Percentiles rank a stretch among this genome's conserved stretches.
Conservation (phyloP, 2,329 filamentous ascomycete species). For the Trichoderma gracile region DNA sequence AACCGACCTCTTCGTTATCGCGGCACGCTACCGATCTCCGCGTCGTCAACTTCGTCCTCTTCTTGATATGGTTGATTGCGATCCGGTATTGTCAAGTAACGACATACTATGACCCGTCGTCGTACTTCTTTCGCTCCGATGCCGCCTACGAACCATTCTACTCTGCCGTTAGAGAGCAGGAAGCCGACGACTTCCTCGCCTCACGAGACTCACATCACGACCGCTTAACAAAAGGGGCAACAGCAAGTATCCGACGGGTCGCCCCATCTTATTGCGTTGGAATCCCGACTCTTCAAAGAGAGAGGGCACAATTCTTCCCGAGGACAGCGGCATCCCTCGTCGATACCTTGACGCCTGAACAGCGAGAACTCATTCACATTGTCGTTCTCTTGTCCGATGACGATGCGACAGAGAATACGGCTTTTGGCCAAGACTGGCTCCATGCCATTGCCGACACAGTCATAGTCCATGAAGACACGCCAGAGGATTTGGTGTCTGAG, state of each 20-base stretch:
- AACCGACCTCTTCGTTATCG: neutral
- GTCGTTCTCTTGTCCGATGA: conserved; percentile 37
- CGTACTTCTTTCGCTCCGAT: conserved; percentile 32
- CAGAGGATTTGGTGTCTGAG: neutral
- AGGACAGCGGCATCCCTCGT: conserved; percentile 36
- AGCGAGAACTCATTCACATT: conserved; percentile 34
- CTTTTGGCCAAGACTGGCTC: conserved; percentile 36
- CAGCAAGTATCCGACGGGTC: neutral
- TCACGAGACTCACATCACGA: neutral
- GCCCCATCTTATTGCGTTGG: conserved; percentile 33
- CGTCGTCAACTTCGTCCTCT: conserved; percentile 13
- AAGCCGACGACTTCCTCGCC: conserved; percentile 32
- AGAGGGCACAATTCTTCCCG: conserved; percentile 33
- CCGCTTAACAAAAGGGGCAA: neutral
- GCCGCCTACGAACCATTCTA: conserved; percentile 33
- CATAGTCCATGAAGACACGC: conserved; percentile 33
- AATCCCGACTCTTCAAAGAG: conserved; percentile 35
- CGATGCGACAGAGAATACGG: conserved; percentile 32
- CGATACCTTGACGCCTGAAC: conserved; percentile 33
- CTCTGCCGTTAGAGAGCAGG: conserved; percentile 30
- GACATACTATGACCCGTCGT: conserved; percentile 33
- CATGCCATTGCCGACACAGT: conserved; percentile 35
- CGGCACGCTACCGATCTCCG: conserved; percentile 14
- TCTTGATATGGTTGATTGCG: conserved; percentile 29
- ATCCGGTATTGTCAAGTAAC: conserved; percentile 31